These are phyloP conservation scores for Apiospora kogelbergensis DNA, from an alignment of 2,329 filamentous ascomycete genomes.

Conservation along the genomic window DNA sequence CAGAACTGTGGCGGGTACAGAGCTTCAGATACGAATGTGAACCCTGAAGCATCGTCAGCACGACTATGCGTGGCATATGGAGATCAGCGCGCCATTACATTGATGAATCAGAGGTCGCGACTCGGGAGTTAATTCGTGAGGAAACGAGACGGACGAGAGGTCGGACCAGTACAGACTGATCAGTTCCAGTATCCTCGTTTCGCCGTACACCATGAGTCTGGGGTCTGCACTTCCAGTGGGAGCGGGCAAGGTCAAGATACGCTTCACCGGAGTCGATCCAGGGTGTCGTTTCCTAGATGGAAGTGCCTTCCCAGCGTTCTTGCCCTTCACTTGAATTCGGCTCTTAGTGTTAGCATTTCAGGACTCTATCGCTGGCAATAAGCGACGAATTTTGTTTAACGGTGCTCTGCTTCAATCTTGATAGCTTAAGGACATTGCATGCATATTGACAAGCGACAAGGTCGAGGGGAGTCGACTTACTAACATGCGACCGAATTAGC, in stretches of 20 bases:
- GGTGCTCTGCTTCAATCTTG: too few species aligned
- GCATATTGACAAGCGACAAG: too few species aligned
- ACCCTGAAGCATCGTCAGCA: neutral
- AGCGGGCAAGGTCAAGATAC: neutral
- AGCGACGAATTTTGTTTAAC: too few species aligned
- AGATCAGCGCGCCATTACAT: neutral
- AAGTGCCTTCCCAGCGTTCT: neutral
- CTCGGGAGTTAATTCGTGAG: neutral
- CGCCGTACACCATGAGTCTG: neutral
- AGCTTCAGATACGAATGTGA: neutral
- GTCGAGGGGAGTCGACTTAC: neutral
- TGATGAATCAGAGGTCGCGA: neutral
- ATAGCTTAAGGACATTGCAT: too few species aligned
- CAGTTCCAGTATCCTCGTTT: neutral
- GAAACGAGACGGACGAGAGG: neutral
- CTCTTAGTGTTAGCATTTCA: neutral
- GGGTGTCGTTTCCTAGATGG: neutral
- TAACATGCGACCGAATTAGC: neutral
- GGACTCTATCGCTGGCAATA: too few species aligned
- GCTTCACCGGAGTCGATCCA: neutral
- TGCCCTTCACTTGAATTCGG: neutral
- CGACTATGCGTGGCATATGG: neutral
- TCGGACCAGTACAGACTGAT: neutral
- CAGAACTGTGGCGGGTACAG: neutral
- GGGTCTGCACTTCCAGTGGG: neutral